Evolutionary conservation across 176 grass and related monocot species (phyloP), one percentile per base, ranked within the genome.

Genomic region (Bolboschoenus planiculmis): DNA sequence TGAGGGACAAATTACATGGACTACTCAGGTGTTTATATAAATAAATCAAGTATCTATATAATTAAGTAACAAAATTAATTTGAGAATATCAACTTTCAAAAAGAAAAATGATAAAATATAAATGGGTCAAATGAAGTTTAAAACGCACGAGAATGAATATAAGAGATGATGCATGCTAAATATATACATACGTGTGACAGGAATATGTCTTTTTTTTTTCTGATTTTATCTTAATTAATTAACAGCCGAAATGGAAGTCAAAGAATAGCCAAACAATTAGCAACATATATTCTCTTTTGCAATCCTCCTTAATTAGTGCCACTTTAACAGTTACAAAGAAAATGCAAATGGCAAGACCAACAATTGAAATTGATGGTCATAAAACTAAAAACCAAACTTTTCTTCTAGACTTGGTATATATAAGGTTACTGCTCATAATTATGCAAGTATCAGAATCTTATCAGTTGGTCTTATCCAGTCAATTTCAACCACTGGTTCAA

Each of bases 211-310:
- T 13, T 76, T 18, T 16, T 13, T 76, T 70, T 68, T 50, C 44
- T 50, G 26, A 76, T 76, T 48, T 51, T 20, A 42, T 76, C 43
- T 76, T 3, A 53, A 53, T 53, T 53, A 15, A 53, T 53, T 50
- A 51, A 50, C 71, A 14, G 71, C 46, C 20, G 14, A 36, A 60
- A 80, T 50, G 78, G 56, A 80, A 15, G 54, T 80, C 53, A 80
- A 80, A 39, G 13, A 21, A 42, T 39, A 80, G 48, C 24, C 43
- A 26, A 40, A n/a, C n/a, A n/a, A n/a, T n/a, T n/a, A 60, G 7
- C 31, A 80, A n/a, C 56, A 81, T 14, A 81, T 81, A 65, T 81
- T 81, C 79, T 81, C 36, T 62, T 62, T 81, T 64, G 3, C 11
- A 44, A 44, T 65, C 57, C 13, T 60, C 79, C 37, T 46, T 62